Base-by-base conservation (phyloP, 2,329 filamentous ascomycete species). In the Sclerotinia nivalis region DNA sequence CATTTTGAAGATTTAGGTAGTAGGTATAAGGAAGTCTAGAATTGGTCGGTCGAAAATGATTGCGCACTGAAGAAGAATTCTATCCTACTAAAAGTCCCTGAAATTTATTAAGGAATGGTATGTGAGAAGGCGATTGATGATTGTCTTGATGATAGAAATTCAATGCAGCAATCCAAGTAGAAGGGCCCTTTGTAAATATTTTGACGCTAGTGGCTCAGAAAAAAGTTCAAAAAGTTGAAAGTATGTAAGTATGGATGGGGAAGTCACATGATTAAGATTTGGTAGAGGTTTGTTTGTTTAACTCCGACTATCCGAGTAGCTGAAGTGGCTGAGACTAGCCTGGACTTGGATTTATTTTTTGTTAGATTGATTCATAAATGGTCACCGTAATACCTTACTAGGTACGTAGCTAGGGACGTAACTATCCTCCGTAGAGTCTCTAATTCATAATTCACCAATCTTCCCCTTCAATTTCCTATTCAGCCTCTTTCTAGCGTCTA, bases 1-100 rank as follows among this genome's bases (percentile, higher is more conserved):
- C 75, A 75, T 78, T 52, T 70, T 75, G 45, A 56, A 47, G 47
- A 25, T 61, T 59, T 49, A 12, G 31, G 28, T 50, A 15, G 1
- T 31, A 15, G 43, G 43, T 34, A 9, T 6, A 18, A 54, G 25
- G 10, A 28, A 5, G 37, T 28, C 8, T 66, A 12, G 25, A 34
- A 25, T 31, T 34, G n/a, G 20, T 34, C 7, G 4, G 22, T 28
- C 6, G 22, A 37, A 40, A 34, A 31, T 2, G 12, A 34, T 31
- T 58, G 40, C 37, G 52, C 37, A 31, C 25, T 5, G 9, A 40
- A 28, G 34, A 10, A 37, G 22, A 50, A 40, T 40, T 13, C 2
- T 7, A 12, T 52, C 31, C 22, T 7, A 25, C 1, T 40, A n/a
- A 12, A 2, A 37, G 1, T n/a, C 31, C 7, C 20, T 12, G 22